Percentiles rank a stretch among this genome's conserved stretches.
phyloP scores from a whole-genome alignment of 2,329 filamentous ascomycete species.

The Clarireedia paspali region DNA sequence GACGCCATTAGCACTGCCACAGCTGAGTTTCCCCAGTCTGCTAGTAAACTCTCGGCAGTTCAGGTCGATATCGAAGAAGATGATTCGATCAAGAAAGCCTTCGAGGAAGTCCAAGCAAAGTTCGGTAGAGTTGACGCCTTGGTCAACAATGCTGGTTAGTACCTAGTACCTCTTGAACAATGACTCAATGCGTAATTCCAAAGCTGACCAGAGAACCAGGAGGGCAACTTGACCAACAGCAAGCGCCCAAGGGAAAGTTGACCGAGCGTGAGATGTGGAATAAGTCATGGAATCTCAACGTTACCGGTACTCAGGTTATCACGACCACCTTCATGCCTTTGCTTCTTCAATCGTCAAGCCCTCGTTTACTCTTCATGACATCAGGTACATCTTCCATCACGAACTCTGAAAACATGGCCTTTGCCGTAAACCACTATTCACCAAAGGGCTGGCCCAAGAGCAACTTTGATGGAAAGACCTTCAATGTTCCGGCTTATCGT shows the following conservation, averaged over 20 bases:
- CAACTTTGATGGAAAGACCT: constrained; percentile 14
- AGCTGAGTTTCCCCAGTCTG: constrained; percentile 28
- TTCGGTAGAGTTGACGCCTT: constrained; percentile 30
- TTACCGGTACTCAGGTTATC: constrained; percentile 33
- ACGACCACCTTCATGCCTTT: constrained; percentile 34
- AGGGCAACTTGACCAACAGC: constrained; percentile 27
- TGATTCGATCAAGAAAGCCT: constrained; percentile 28
- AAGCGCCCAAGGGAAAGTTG: constrained; percentile 19
- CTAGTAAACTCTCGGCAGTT: constrained; percentile 19
- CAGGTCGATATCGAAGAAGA: constrained; percentile 30
- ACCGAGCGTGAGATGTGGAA: constrained; percentile 34
- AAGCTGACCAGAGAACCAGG: constrained; percentile 11
- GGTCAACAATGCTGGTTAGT: constrained; percentile 30
- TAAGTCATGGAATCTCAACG: constrained; percentile 36
- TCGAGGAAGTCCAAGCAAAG: constrained; percentile 23
- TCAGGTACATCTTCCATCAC: constrained; percentile 34
- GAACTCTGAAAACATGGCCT: constrained; percentile 24
- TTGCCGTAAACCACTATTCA: constrained; percentile 21
- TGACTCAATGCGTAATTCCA: not conserved
- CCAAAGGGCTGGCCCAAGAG: constrained; percentile 34
- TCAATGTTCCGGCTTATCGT: constrained; percentile 31
- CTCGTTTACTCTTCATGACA: constrained; percentile 41
- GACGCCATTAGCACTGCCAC: constrained; percentile 31
- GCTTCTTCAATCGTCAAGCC: constrained; percentile 36
- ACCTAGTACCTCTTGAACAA: constrained; percentile 4